A percentile compares a stretch with the other conserved stretches of the same genome.
Conservation (phyloP, 495 filamentous ascomycete species). For the Cercophora sp. region DNA sequence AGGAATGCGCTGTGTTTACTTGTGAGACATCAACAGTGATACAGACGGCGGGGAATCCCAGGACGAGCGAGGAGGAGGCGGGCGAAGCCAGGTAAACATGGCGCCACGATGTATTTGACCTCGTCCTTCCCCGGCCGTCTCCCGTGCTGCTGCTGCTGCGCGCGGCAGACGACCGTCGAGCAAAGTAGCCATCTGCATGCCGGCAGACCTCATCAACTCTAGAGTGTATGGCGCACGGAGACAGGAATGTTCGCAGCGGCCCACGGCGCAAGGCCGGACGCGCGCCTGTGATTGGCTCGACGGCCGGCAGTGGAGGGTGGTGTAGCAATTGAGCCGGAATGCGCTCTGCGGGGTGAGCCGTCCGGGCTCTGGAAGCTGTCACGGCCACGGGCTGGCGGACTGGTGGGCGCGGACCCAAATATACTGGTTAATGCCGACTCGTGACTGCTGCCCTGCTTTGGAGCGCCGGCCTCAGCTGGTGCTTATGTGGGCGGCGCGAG, state of each 20-base stretch:
- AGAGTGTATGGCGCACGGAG: slow-evolving; percentile 16
- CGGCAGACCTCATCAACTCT: slow-evolving; percentile 13
- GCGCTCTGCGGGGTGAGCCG: slow-evolving; percentile 14
- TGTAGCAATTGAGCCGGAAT: slow-evolving; percentile 24
- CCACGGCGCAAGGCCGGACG: slow-evolving; percentile 4
- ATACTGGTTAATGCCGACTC: slow-evolving; percentile 22
- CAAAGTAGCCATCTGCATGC: slow-evolving; percentile 1
- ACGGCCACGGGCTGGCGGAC: not conserved
- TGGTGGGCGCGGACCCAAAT: slow-evolving; percentile 7
- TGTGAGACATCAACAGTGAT: too few species aligned
- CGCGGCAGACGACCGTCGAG: not conserved
- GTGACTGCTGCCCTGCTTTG: slow-evolving; percentile 4
- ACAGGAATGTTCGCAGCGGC: not conserved
- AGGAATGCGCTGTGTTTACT: too few species aligned
- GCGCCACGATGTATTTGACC: slow-evolving; percentile 13
- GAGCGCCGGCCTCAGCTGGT: not conserved
- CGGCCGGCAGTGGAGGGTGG: slow-evolving; percentile 4
- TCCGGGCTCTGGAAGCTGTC: not conserved
- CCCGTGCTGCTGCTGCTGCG: not conserved
- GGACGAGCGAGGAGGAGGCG: not conserved
- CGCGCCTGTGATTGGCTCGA: slow-evolving; percentile 11
- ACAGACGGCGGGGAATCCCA: not conserved
- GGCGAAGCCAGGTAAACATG: slow-evolving; percentile 9
- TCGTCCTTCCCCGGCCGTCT: not conserved
- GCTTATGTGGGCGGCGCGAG: not conserved